A percentile compares a stretch with the other conserved stretches of the same genome.
phyloP scores from a whole-genome alignment of 352 stramenopile genomes.

The Pythium dissimile region DNA sequence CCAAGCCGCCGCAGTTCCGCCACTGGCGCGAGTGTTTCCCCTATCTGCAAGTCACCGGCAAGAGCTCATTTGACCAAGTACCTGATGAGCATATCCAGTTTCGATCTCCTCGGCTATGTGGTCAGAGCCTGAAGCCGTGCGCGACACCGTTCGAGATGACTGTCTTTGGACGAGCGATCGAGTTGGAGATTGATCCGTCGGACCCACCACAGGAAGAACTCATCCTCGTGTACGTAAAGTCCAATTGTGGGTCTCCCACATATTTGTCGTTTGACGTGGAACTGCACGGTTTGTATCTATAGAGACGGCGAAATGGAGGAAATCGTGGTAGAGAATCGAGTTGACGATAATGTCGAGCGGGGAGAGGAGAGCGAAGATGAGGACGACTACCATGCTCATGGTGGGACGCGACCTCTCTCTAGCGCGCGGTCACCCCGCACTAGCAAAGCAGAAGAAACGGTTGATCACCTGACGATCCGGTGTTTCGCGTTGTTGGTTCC shows the following conservation, averaged over 20 bases:
- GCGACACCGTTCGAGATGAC: not conserved
- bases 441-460: slow-evolving; percentile 28
- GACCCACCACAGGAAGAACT: slow-evolving; percentile 23
- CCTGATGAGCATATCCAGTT: slow-evolving; percentile 43
- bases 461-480: slow-evolving; percentile 38
- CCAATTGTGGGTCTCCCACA: slow-evolving; percentile 17
- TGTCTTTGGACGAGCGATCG: not conserved
- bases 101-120: too few species aligned
- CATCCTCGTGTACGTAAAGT: slow-evolving; percentile 22
- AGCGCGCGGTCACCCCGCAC: slow-evolving; percentile 20
- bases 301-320: slow-evolving; percentile 53
- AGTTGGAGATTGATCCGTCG: not conserved
- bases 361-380: not conserved
- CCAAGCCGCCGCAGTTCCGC: slow-evolving; percentile 38
- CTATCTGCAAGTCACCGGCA: slow-evolving; percentile 37
- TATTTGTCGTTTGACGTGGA: not conserved
- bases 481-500: slow-evolving; percentile 28
- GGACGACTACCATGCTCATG: not conserved
- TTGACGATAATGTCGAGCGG: slow-evolving; percentile 3
- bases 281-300: too few species aligned
- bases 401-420: too few species aligned
- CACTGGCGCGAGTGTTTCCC: slow-evolving; percentile 47
- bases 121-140: too few species aligned
- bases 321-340: slow-evolving; percentile 25
- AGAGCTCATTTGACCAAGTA: slow-evolving; percentile 19